Conservation (phyloP, 441 rosid species). For the Croton setiger region DNA sequence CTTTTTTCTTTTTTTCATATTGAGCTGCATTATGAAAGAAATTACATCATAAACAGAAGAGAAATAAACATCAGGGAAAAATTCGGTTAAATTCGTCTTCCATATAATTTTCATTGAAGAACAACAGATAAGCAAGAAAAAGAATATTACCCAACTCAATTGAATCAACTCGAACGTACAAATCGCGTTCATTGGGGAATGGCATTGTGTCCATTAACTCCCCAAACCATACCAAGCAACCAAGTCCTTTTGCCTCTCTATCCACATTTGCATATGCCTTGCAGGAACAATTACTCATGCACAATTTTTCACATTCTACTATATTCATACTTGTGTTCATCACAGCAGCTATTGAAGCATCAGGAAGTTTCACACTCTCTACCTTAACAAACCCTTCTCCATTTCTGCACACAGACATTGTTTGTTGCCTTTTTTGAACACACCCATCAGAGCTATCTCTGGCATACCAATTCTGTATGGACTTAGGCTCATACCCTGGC, state of each 20-base stretch:
- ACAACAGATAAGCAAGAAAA: no score
- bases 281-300: constrained; percentile 34
- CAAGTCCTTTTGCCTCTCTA: constrained; percentile 14
- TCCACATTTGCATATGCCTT: constrained; percentile 15
- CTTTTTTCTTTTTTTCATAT: background rate
- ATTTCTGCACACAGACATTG: constrained; percentile 14
- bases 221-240: constrained; percentile 29
- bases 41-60: background rate
- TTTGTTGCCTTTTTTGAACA: constrained; percentile 13
- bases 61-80: no score
- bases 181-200: constrained; percentile 4
- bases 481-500: constrained; percentile 24
- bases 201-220: constrained; percentile 19
- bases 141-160: constrained; percentile 17
- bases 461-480: constrained; percentile 7
- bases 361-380: constrained; percentile 25
- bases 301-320: constrained; percentile 22
- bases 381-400: constrained; percentile 33
- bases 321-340: constrained; percentile 11
- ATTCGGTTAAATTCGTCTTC: no score
- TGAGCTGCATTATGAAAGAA: constrained; percentile 15
- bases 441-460: constrained; percentile 36
- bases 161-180: constrained; percentile 26
- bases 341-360: constrained; percentile 15
- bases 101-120: no score